Evolutionary conservation across 441 rosid genomes (phyloP), one percentile per base, ranked within the genome.

Genomic region (Euphorbia schlechtendalii): DNA sequence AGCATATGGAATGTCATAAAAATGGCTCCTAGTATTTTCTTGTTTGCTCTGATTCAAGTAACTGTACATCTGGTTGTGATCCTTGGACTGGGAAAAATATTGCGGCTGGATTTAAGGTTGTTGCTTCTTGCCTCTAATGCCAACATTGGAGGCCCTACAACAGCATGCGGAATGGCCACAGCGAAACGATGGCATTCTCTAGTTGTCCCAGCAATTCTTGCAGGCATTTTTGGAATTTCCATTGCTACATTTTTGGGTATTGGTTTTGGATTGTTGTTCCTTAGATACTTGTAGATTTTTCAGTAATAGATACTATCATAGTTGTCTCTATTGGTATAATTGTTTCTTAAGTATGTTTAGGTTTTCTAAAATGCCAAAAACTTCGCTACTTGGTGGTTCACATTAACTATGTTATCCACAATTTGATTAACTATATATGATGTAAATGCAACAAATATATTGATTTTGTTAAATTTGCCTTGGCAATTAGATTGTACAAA

Each of bases 161-260:
- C 96, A 9, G 96, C 96, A 0, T 86, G 90, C 55, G 97, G 89
- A 70, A 91, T 91, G 98, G 94, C 96, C 55, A 84, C 86, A 0
- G 84, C 92, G 28, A 88, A 88, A 81, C 90, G 94, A 68, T 91
- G 94, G 94, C 70, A 54, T 61, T 91, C 94, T 13, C 64, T 88
- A 61, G 81, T 85, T 34, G 89, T 88, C 55, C 90, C 98, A 0
- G 86, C 78, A 10, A 84, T 88, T 76, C 94, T 91, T 51, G 83
- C 82, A 0, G 98, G 96, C 68, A 84, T 87, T 73, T 84, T 89
- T 0, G 95, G 95, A 30, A 74, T 85, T 54, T 69, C 91, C 57
- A 71, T 81, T 8, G 95, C 98, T 32, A 89, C 87, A 74, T 87
- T 92, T 77, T 83, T 86, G 3, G 98, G 95, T 52, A 81, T 92